Conservation (phyloP, 352 stramenopile genomes). For the Pythium folliculosum region DNA sequence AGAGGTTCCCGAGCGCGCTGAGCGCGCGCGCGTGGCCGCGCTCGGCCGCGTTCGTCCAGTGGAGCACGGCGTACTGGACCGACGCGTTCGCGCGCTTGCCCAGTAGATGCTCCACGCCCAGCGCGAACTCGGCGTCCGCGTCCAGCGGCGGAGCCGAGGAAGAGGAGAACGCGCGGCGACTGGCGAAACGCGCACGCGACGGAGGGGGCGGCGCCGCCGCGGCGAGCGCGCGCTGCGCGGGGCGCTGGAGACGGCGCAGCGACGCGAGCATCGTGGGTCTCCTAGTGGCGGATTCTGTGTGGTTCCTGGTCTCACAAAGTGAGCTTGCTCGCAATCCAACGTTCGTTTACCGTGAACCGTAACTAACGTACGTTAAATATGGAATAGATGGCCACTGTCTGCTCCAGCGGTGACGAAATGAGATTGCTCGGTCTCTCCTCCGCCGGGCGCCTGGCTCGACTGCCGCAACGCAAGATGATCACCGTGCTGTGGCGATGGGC, state of each 20-base stretch:
- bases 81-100: constrained; percentile 45
- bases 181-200: background rate
- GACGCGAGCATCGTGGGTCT: constrained; percentile 4
- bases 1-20: constrained; percentile 71
- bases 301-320: too few relatives aligned
- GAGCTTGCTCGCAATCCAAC: too few relatives aligned
- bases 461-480: too few relatives aligned
- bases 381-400: too few relatives aligned
- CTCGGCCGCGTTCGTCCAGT: constrained; percentile 80
- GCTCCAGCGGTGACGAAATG: too few relatives aligned
- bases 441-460: too few relatives aligned
- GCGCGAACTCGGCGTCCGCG: constrained; percentile 52
- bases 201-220: background rate
- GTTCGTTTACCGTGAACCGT: background rate
- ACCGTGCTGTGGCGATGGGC: too few relatives aligned
- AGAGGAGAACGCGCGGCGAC: background rate
- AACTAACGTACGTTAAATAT: too few relatives aligned
- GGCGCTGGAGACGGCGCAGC: constrained; percentile 14
- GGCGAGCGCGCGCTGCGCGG: background rate
- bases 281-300: too few relatives aligned
- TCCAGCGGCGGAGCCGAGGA: constrained; percentile 5
- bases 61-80: constrained; percentile 57
- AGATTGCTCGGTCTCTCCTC: too few relatives aligned
- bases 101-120: constrained; percentile 62
- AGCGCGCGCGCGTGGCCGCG: constrained; percentile 70